Evolutionary conservation across 139 green algal species (phyloP), one percentile per base, ranked within the genome.

Genomic region (Edaphochlamys debaryana): DNA sequence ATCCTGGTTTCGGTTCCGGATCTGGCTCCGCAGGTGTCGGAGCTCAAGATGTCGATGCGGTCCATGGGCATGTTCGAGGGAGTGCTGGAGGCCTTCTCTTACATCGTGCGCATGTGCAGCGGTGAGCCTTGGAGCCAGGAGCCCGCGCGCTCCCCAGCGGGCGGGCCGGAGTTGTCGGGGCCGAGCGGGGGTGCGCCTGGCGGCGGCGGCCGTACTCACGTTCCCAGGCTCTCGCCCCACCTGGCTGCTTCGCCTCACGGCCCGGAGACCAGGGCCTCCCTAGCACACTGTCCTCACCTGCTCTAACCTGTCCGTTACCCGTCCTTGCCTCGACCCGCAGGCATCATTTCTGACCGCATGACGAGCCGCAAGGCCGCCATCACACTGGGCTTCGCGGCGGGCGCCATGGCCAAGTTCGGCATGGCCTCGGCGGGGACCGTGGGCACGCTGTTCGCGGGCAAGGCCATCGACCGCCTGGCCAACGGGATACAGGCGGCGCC

Each of bases 1-100:
- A 13, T 54, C 45, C 62, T 17, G 30, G 20, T 30, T 40, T 29
- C 62, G 30, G 5, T 29, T 36, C 34, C 38, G 36, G 8, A 2
- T 30, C 19, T n/a, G 11, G 4, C 6, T 3, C 69, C 25, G 32
- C 76, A 82, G 76, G 79, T 91, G 30, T 88, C 86, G 4, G 90
- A 94, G 85, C 82, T 94, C 6, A 92, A 92, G 70, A 92, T 94
- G 88, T 88, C 68, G 5, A 92, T 94, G 88, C 50, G 71, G 3
- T 89, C 74, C 52, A 91, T 94, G 87, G 90, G 90, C 71, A 89
- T 92, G 85, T 94, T 94, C 84, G 90, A 94, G 83, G 90, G 90
- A 20, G 58, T 92, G 41, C 60, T 94, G 66, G 90, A 94, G 88
- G 90, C 90, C 20, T 92, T 94, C 30, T 91, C 85, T 36, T 94